Conservation (phyloP, 2,329 filamentous ascomycete genomes). For the Helotiales sp. region DNA sequence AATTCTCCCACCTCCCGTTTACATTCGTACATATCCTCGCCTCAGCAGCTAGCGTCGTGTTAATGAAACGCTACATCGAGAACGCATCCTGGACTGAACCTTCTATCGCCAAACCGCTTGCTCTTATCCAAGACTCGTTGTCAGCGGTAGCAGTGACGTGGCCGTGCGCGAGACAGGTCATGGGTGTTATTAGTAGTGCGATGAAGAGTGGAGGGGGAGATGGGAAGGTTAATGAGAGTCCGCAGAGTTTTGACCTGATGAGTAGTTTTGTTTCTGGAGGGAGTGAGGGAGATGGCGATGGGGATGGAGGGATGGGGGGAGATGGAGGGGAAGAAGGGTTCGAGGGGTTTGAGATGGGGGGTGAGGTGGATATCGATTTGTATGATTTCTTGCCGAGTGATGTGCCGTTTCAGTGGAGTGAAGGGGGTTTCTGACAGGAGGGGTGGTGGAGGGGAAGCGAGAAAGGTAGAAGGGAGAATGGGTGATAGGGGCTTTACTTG, state of each 20-base stretch:
- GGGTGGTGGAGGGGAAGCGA: neutral
- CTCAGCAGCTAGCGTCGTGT: constrained; percentile 45
- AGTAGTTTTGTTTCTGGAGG: constrained; percentile 10
- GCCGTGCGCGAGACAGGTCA: constrained; percentile 46
- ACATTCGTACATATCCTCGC: constrained; percentile 51
- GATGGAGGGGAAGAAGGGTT: constrained; percentile 2
- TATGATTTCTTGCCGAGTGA: constrained; percentile 5
- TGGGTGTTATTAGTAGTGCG: constrained; percentile 34
- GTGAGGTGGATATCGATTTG: constrained; percentile 14
- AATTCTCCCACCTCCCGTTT: constrained; percentile 44
- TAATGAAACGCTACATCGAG: constrained; percentile 46
- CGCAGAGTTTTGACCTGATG: constrained; percentile 24
- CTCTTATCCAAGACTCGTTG: constrained; percentile 49
- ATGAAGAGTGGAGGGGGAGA: constrained; percentile 10
- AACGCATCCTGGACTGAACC: constrained; percentile 41
- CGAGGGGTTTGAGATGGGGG: constrained; percentile 13
- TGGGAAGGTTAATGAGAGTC: constrained; percentile 10
- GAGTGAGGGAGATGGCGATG: neutral
- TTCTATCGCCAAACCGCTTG: constrained; percentile 50
- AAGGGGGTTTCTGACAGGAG: neutral
- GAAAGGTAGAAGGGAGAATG: neutral
- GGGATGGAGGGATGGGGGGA: neutral
- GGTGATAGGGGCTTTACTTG: neutral
- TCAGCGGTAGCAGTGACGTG: constrained; percentile 52
- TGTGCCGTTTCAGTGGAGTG: constrained; percentile 5